phyloP scores from a whole-genome alignment of 2,329 filamentous ascomycete species.

The Epichloe elymi region DNA sequence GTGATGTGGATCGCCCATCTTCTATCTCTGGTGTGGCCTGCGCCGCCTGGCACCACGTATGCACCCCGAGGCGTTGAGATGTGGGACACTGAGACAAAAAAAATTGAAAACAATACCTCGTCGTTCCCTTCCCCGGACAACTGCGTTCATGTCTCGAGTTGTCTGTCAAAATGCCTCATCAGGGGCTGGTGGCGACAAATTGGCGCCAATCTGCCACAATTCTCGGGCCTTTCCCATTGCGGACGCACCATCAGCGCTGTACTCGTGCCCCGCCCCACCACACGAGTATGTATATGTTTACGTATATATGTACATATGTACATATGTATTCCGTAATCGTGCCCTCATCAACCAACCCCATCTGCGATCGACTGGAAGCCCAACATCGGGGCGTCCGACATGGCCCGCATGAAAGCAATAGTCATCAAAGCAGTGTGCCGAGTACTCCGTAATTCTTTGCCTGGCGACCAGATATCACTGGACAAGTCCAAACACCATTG shows the following conservation, averaged over 20 bases:
- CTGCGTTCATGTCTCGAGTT: too few species aligned
- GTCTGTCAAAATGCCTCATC: not conserved
- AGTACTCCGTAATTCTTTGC: too few species aligned
- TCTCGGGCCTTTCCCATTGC: not conserved
- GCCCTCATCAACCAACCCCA: not conserved
- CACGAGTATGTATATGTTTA: too few species aligned
- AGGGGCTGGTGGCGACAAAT: not conserved
- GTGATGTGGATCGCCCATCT: not conserved
- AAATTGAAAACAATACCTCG: not conserved
- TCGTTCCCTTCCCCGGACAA: not conserved
- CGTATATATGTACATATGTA: too few species aligned
- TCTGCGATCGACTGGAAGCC: not conserved
- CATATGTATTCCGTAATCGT: not conserved
- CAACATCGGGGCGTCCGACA: conserved; percentile 21
- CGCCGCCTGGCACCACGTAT: not conserved
- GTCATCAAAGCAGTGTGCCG: too few species aligned
- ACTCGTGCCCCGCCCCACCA: too few species aligned
- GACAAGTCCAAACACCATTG: too few species aligned
- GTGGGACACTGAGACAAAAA: not conserved
- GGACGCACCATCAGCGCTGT: not conserved
- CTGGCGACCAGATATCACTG: too few species aligned
- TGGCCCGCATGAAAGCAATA: too few species aligned
- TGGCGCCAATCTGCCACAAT: not conserved
- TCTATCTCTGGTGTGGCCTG: not conserved
- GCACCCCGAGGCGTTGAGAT: not conserved